These are phyloP conservation scores for Russula foetens DNA, from an alignment of 768 basidiomycete genomes.

Conservation along the genomic window DNA sequence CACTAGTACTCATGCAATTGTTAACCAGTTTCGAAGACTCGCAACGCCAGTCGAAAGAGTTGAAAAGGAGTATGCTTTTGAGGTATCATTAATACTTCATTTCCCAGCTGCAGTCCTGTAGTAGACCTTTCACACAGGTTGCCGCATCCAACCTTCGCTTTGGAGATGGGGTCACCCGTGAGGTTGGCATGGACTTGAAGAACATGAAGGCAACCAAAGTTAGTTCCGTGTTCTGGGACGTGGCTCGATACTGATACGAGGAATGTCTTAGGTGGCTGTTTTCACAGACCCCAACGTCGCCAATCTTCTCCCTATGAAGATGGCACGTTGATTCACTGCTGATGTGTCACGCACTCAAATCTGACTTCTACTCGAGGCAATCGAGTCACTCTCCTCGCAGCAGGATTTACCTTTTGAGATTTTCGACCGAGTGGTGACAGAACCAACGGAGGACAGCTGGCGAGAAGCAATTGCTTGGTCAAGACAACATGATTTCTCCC, in stretches of 20 bases:
- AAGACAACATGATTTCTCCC: conserved; percentile 79
- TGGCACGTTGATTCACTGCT: conserved; percentile 38
- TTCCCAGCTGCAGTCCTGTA: background rate
- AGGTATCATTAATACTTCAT: conserved; percentile 36
- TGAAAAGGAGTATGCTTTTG: conserved; percentile 89
- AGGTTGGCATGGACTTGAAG: conserved; percentile 91
- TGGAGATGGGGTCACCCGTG: conserved; percentile 82
- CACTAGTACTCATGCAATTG: conserved; percentile 34
- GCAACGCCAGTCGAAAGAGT: conserved; percentile 67
- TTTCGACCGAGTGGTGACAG: conserved; percentile 73
- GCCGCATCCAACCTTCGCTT: conserved; percentile 85
- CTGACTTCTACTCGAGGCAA: conserved; percentile 38
- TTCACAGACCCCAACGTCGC: conserved; percentile 88
- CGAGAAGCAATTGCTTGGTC: conserved; percentile 84
- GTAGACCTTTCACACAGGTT: conserved; percentile 37
- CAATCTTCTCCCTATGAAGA: conserved; percentile 74
- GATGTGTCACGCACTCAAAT: background rate
- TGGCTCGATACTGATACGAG: background rate
- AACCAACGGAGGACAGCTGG: conserved; percentile 91
- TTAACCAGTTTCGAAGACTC: conserved; percentile 59
- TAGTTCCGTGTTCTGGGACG: conserved; percentile 8
- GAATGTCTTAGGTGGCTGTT: conserved; percentile 67
- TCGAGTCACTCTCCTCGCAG: conserved; percentile 74
- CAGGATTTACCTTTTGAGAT: conserved; percentile 71
- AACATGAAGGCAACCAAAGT: conserved; percentile 90